Base-by-base conservation (phyloP, 208 protist genomes). In the Herpetomonas tarakana region DNA sequence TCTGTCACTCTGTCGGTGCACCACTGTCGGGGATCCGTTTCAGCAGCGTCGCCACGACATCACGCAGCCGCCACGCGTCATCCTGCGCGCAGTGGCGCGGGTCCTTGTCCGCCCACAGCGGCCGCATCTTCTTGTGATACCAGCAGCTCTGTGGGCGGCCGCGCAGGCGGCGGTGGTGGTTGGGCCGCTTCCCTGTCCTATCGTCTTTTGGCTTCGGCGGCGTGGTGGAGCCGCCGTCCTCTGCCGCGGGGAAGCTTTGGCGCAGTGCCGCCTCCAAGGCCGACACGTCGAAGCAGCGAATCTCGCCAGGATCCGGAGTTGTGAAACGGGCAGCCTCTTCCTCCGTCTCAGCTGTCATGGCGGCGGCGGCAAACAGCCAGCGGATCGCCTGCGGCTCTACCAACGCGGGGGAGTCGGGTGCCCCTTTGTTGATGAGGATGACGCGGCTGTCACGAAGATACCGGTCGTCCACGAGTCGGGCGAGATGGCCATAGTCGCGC, bases 371-470 rank as follows among this genome's bases (percentile, higher is more conserved):
- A 59, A 81, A 83, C 14, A 86, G 56, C 78, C 82, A 89, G 24
- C 69, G 78, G 14, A 90, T 26, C 12, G 76, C 78, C 28, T 83
- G 69, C 52, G 77, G 21, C 56, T 86, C 73, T 62, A 81, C 79
- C 12, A 74, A 12, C 44, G 70, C 60, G 3, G 75, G 75, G 27
- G 27, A 62, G 12, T 30, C 27, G 18, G 41, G 6, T 0, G 45
- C 30, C 2, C 78, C 80, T 28, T 91, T 81, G 58, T 74, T 85
- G 54, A 91, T 73, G 52, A 91, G 54, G n/a, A 88, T 67, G n/a
- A 82, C 70, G 7, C 49, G 30, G 19, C 59, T 52, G 57, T 63
- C 47, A n/a, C 24, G 24, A 27, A 88, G 41, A 53, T 65, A 84
- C 1, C 0, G 28, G 0, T 30, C 12, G 12, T 53, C 26, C 6